Percentiles rank a stretch among this genome's conserved stretches.
Conservation (phyloP, 495 filamentous ascomycete genomes). For the Penicillium ochrochloron region DNA sequence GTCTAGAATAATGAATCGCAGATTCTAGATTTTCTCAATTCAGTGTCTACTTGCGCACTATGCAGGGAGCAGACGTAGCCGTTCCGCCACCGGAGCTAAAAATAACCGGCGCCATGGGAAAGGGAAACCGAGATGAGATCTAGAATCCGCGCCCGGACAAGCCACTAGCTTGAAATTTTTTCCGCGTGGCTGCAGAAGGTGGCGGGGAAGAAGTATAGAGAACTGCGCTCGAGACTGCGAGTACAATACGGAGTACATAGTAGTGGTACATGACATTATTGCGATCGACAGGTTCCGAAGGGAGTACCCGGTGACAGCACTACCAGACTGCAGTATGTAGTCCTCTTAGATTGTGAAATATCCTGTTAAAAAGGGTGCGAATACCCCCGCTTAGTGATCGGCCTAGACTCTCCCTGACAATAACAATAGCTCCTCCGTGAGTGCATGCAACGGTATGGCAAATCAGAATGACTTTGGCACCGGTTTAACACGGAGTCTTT, state of each 20-base stretch:
- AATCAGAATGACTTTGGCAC: neutral
- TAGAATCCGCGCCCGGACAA: neutral
- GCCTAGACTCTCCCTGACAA: neutral
- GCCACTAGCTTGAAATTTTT: conserved; percentile 4
- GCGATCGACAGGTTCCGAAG: neutral
- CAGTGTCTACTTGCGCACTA: neutral
- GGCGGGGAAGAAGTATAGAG: neutral
- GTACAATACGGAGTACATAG: neutral
- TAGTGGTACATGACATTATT: neutral
- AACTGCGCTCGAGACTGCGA: too few species aligned
- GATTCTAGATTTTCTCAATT: neutral
- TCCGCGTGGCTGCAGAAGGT: conserved; percentile 1
- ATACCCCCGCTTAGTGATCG: neutral
- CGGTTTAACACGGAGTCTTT: neutral
- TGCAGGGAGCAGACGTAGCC: neutral
- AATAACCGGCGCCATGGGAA: neutral
- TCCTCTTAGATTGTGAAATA: neutral
- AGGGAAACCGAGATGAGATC: neutral
- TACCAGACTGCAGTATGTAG: too few species aligned
- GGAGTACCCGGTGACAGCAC: neutral
- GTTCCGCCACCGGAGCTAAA: conserved; percentile 2
- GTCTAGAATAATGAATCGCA: too few species aligned
- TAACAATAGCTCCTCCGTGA: neutral
- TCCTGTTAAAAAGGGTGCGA: too few species aligned
- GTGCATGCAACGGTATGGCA: too few species aligned